These are phyloP conservation scores for Colletotrichum higginsianum DNA, from an alignment of 2,329 filamentous ascomycete species.

Conservation along the genomic window DNA sequence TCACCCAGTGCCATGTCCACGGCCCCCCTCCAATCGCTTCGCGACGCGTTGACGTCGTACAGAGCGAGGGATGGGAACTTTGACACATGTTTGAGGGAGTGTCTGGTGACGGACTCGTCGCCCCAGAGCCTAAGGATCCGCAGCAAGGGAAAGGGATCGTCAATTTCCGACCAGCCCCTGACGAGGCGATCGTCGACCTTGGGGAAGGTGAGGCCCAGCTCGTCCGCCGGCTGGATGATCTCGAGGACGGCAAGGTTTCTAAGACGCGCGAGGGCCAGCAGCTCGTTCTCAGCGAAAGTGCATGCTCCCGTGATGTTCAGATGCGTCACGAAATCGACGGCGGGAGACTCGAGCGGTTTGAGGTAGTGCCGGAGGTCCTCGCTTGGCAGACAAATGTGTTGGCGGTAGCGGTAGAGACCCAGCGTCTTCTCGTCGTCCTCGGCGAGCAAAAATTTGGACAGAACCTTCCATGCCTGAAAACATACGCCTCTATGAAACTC, in stretches of 20 bases:
- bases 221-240: conserved; percentile 57
- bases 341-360: conserved; percentile 53
- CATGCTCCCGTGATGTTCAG: conserved; percentile 57
- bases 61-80: conserved; percentile 61
- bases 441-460: conserved; percentile 53
- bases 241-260: conserved; percentile 65
- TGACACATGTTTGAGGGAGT: conserved; percentile 58
- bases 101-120: conserved; percentile 54
- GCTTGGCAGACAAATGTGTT: conserved; percentile 56
- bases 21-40: conserved; percentile 54
- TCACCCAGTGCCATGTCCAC: conserved; percentile 45
- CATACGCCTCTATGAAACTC: conserved; percentile 50
- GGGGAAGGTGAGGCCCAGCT: conserved; percentile 50
- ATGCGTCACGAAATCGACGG: conserved; percentile 58
- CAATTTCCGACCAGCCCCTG: conserved; percentile 60
- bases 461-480: conserved; percentile 58
- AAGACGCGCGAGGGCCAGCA: conserved; percentile 58
- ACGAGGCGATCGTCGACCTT: conserved; percentile 62
- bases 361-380: conserved; percentile 54
- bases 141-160: conserved; percentile 61
- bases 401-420: conserved; percentile 56
- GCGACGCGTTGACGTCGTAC: conserved; percentile 58
- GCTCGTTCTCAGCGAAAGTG: conserved; percentile 54
- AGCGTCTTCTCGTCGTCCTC: conserved; percentile 54
- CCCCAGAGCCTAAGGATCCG: conserved; percentile 64